A percentile compares a stretch with the other conserved stretches of the same genome.
Conservation (phyloP, 495 filamentous ascomycete species). For the Glonium stellatum region DNA sequence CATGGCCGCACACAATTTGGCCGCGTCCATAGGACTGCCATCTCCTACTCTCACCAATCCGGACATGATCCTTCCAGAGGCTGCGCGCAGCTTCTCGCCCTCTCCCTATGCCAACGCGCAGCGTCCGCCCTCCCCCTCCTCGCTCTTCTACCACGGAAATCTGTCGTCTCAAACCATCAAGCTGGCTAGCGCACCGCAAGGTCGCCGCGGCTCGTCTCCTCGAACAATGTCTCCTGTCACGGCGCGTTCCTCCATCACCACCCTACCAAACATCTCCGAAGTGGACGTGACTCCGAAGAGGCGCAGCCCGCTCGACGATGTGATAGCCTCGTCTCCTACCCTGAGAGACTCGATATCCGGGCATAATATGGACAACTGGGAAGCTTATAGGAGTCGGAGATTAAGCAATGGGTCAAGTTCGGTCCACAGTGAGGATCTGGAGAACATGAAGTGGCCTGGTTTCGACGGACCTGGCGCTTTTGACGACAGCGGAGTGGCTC, state of each 20-base stretch:
- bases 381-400: slow-evolving; percentile 9
- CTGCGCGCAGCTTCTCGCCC: slow-evolving; percentile 23
- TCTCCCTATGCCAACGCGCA: slow-evolving; percentile 13
- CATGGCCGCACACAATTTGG: background rate
- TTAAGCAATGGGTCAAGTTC: slow-evolving; percentile 27
- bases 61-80: slow-evolving; percentile 79
- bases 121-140: slow-evolving; percentile 22
- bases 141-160: slow-evolving; percentile 20
- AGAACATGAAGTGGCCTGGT: slow-evolving; percentile 28
- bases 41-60: slow-evolving; percentile 89
- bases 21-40: slow-evolving; percentile 8
- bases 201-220: slow-evolving; percentile 12
- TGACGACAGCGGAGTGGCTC: slow-evolving; percentile 25
- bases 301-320: slow-evolving; percentile 7
- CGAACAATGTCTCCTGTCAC: slow-evolving; percentile 17
- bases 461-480: slow-evolving; percentile 20
- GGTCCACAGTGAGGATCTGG: slow-evolving; percentile 32
- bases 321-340: slow-evolving; percentile 27
- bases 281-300: slow-evolving; percentile 8
- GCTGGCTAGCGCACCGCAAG: slow-evolving; percentile 16
- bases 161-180: slow-evolving; percentile 14
- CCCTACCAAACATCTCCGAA: slow-evolving; percentile 20
- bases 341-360: slow-evolving; percentile 6
- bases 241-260: slow-evolving; percentile 16
- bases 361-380: background rate